Percentiles rank a stretch among this genome's conserved stretches.
Evolutionary conservation across 305 asterid species (phyloP).

Genomic region (Fraxinus ornus): DNA sequence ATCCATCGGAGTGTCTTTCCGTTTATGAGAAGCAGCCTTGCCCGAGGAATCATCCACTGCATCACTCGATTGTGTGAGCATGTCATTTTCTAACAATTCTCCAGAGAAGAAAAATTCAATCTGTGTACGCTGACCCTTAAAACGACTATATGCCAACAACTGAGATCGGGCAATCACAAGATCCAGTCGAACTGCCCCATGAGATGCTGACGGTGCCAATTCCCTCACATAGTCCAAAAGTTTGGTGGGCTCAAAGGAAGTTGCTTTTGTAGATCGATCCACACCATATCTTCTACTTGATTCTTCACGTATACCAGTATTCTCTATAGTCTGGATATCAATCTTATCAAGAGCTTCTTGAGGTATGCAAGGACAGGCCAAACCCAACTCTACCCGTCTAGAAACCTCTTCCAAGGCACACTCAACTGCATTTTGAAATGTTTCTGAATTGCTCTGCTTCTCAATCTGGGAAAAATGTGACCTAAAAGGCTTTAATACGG

Average conservation of each 20-base stretch:
- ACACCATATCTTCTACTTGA: constrained; percentile 67
- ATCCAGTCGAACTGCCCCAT: constrained; percentile 54
- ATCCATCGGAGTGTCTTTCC: constrained; percentile 42
- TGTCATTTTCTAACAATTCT: constrained; percentile 49
- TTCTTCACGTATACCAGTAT: constrained; percentile 77
- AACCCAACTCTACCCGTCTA: constrained; percentile 75
- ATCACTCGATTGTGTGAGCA: constrained; percentile 23
- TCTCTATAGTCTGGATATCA: constrained; percentile 66
- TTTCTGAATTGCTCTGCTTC: constrained; percentile 77
- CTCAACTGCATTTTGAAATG: constrained; percentile 69
- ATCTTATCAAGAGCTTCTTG: constrained; percentile 47
- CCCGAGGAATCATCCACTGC: constrained; percentile 23
- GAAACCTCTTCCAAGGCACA: constrained; percentile 85
- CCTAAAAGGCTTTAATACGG: constrained; percentile 73
- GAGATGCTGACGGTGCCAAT: constrained; percentile 56
- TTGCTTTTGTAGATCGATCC: constrained; percentile 56
- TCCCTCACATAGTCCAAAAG: constrained; percentile 54
- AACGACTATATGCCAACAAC: constrained; percentile 58
- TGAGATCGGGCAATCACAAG: constrained; percentile 68
- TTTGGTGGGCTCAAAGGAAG: constrained; percentile 62
- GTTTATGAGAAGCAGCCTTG: constrained; percentile 33
- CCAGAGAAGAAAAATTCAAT: constrained; percentile 43
- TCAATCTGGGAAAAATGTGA: constrained; percentile 64
- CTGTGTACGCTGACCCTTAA: constrained; percentile 59
- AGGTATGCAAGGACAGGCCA: constrained; percentile 72